Evolutionary conservation across 1,284 basidiomycete genomes (phyloP).

Genomic region (Sporisorium graminicola): DNA sequence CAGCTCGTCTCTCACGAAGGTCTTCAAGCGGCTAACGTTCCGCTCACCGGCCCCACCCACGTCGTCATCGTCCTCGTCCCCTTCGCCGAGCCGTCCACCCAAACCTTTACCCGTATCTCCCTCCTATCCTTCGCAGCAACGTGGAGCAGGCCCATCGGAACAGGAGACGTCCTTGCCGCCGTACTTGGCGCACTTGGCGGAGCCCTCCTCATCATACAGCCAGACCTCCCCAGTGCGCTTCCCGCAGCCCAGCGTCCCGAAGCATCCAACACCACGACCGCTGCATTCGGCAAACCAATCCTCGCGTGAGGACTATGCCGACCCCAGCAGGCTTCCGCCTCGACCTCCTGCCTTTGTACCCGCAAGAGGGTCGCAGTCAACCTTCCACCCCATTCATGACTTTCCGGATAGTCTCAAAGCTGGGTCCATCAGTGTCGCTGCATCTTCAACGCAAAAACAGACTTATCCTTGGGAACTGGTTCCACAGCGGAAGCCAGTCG

Average conservation of each 20-base stretch:
- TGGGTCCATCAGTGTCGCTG: neutral
- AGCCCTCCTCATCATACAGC: neutral
- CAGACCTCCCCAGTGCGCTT: neutral
- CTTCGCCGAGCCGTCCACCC: neutral
- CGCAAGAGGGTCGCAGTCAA: neutral
- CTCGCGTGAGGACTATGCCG: too few species aligned
- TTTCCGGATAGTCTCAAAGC: constrained; percentile 10
- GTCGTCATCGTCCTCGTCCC: neutral
- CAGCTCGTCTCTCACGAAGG: neutral
- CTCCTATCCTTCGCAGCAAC: neutral
- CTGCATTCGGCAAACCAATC: too few species aligned
- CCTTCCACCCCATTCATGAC: neutral
- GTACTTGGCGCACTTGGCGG: constrained; percentile 22
- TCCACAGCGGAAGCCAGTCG: constrained; percentile 5
- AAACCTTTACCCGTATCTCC: constrained; percentile 5
- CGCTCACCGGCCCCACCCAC: neutral
- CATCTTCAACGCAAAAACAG: neutral
- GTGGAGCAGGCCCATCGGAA: neutral
- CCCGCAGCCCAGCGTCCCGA: neutral
- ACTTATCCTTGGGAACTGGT: constrained; percentile 40
- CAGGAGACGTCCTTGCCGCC: constrained; percentile 18
- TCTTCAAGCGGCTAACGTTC: neutral
- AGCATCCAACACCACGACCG: too few species aligned
- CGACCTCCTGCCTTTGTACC: neutral
- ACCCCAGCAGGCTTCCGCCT: neutral